Evolutionary conservation across 176 grass and related monocot genomes (phyloP), one percentile per base, ranked within the genome.

Genomic region (Cenchrus purpureus): DNA sequence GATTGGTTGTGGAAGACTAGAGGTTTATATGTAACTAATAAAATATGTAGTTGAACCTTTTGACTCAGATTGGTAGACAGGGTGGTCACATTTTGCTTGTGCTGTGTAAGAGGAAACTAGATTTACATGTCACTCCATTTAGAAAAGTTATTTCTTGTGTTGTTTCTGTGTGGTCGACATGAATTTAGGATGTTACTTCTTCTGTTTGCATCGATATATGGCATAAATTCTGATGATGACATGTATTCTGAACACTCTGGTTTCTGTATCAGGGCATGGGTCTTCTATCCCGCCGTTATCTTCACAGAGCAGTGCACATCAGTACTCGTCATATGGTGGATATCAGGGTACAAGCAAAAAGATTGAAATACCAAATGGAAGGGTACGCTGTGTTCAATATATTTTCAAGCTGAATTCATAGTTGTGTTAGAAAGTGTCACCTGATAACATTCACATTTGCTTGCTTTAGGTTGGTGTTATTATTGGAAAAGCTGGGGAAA

Each of bases 401-500:
- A 25, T 22, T 43, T 83, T 44, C 4, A 1, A 4, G 4, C 25
- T 74, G 29, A 20, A 45, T 83, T 75, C 58, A 72, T 46, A 25
- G 52, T 49, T 13, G 0, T 43, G 29, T 67, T 50, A 20, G 44
- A 40, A 40, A 40, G 37, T 40, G 37, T 5, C 58, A 19, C 12
- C 57, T 76, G 54, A 58, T 12, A 45, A 4, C 3, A 40, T 40
- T 40, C 37, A 40, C 37, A 40, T 42, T 70, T 64, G n/a, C 15
- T 71, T 76, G 46, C 58, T 84, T 20, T 72, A 98, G 96, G 96
- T 98, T 74, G 96, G 96, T 72, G 96, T 98, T 64, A 94, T 98
- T 59, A 98, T 98, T 82, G 93, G 93, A 66, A 98, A 98, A 87
- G 71, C 91, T 79, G 93, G 96, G 55, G 96, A 98, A 76, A 98